Evolutionary conservation across 306 rosid species (phyloP).

Genomic region (Aeschynomene evenia): DNA sequence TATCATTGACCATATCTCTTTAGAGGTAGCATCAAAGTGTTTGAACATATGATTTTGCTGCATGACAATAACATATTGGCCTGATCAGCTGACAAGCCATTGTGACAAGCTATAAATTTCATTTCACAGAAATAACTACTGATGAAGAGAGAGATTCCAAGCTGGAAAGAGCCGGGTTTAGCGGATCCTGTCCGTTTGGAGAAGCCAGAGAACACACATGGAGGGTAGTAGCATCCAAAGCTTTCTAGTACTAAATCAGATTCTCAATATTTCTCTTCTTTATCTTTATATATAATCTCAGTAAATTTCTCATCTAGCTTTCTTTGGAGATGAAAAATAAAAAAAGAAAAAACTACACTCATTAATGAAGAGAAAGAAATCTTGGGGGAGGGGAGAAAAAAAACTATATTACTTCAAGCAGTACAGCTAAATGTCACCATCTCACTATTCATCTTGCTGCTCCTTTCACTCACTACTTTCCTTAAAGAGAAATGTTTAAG

Average conservation of each 20-base stretch:
- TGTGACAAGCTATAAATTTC: slow-evolving; percentile 41
- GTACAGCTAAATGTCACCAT: slow-evolving; percentile 55
- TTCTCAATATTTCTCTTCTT: slow-evolving; percentile 16
- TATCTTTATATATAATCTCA: neutral
- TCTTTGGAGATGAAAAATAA: slow-evolving; percentile 28
- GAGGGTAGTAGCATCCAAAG: slow-evolving; percentile 48
- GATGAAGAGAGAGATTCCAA: slow-evolving; percentile 49
- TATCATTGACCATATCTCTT: slow-evolving; percentile 30
- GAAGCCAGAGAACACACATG: slow-evolving; percentile 38
- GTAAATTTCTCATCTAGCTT: slow-evolving; percentile 33
- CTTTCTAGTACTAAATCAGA: slow-evolving; percentile 32
- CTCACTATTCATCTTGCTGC: slow-evolving; percentile 46
- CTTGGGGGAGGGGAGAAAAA: neutral
- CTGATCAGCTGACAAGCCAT: slow-evolving; percentile 38
- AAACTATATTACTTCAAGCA: slow-evolving; percentile 50
- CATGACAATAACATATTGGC: slow-evolving; percentile 33
- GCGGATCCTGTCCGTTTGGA: slow-evolving; percentile 78
- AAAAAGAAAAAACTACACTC: slow-evolving; percentile 45
- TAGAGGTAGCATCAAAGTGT: slow-evolving; percentile 27
- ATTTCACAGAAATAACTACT: slow-evolving; percentile 40
- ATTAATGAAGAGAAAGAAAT: slow-evolving; percentile 41
- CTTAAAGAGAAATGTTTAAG: slow-evolving; percentile 49
- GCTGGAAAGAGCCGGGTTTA: slow-evolving; percentile 77
- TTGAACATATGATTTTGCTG: slow-evolving; percentile 7
- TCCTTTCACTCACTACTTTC: slow-evolving; percentile 43